Conservation (phyloP, 257 asterid species). For the Avicennia marina region DNA sequence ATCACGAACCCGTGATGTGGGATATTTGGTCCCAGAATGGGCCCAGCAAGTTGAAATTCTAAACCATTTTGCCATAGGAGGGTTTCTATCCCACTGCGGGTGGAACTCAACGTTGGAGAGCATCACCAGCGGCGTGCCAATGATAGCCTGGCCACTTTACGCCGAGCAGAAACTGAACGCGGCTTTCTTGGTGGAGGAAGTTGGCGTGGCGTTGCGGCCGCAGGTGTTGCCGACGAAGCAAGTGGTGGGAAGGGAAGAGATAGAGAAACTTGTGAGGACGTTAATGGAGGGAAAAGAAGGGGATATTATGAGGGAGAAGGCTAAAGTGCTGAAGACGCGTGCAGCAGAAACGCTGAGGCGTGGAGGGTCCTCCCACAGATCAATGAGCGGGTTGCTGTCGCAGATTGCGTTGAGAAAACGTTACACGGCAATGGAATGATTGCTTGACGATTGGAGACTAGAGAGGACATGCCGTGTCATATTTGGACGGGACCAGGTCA, state of each 20-base stretch:
- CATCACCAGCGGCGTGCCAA: conserved; percentile 40
- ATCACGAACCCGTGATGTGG: conserved; percentile 24
- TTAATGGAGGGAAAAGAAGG: too few relatives aligned
- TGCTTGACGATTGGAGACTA: too few relatives aligned
- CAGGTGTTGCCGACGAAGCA: conserved; percentile 29
- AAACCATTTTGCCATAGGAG: conserved; percentile 42
- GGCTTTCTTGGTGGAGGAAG: conserved; percentile 44
- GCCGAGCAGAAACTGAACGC: conserved; percentile 65
- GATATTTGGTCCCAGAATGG: conserved; percentile 41
- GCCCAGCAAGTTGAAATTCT: conserved; percentile 40
- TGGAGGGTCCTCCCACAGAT: too few relatives aligned
- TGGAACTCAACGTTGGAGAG: conserved; percentile 69
- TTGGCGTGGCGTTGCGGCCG: conserved; percentile 48
- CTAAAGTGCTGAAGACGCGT: not conserved
- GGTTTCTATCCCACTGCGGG: conserved; percentile 69
- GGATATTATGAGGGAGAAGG: too few relatives aligned
- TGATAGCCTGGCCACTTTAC: conserved; percentile 73
- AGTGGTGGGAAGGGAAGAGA: conserved; percentile 55
- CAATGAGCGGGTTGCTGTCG: too few relatives aligned
- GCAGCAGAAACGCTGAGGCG: too few relatives aligned
- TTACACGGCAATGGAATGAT: too few relatives aligned
- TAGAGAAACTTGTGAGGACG: conserved; percentile 32
- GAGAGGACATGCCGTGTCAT: too few relatives aligned
- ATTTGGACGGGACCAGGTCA: too few relatives aligned
- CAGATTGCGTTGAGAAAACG: too few relatives aligned